Evolutionary conservation across 2,329 filamentous ascomycete genomes (phyloP).

Genomic region (Dactylellina drechsleri): DNA sequence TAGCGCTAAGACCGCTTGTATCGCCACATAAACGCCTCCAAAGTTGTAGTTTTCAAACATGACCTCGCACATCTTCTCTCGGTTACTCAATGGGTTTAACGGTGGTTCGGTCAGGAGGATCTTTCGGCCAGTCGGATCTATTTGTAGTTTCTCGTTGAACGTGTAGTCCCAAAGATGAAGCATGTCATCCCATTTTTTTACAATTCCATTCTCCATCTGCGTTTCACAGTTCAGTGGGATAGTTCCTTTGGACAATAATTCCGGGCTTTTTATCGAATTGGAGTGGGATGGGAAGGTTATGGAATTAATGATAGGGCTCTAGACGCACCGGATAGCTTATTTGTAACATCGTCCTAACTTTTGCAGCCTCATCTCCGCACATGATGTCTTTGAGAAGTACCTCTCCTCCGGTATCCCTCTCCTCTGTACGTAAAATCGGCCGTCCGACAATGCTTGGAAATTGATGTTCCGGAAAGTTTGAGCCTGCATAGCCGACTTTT

Average conservation of each 20-base stretch:
- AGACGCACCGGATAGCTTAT: conserved; percentile 86
- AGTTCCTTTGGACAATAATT: conserved; percentile 4
- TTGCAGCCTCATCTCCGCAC: conserved; percentile 98
- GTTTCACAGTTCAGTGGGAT: conserved; percentile 18
- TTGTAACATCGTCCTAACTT: conserved; percentile 95
- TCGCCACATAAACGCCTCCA: conserved; percentile 96
- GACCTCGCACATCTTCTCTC: conserved; percentile 97
- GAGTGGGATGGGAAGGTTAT: too few species aligned
- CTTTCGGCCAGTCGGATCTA: conserved; percentile 91
- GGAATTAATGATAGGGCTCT: too few species aligned
- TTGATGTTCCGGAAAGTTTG: conserved; percentile 99
- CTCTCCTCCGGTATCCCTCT: conserved; percentile 65
- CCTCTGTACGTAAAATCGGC: conserved; percentile 95
- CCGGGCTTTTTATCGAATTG: too few species aligned
- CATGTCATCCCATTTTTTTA: conserved; percentile 99
- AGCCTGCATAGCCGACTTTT: conserved; percentile 98
- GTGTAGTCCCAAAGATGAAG: conserved; percentile 99
- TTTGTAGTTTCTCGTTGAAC: conserved; percentile 94
- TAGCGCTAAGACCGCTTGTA: conserved; percentile 93
- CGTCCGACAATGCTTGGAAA: conserved; percentile 98
- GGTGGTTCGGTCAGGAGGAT: conserved; percentile 97
- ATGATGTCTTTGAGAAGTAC: conserved; percentile 89
- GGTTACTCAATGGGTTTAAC: conserved; percentile 96
- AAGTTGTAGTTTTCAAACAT: conserved; percentile 99
- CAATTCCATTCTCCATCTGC: conserved; percentile 98